These are phyloP conservation scores for Talaromyces sp. DNA, from an alignment of 2,329 filamentous ascomycete species.

Conservation along the genomic window DNA sequence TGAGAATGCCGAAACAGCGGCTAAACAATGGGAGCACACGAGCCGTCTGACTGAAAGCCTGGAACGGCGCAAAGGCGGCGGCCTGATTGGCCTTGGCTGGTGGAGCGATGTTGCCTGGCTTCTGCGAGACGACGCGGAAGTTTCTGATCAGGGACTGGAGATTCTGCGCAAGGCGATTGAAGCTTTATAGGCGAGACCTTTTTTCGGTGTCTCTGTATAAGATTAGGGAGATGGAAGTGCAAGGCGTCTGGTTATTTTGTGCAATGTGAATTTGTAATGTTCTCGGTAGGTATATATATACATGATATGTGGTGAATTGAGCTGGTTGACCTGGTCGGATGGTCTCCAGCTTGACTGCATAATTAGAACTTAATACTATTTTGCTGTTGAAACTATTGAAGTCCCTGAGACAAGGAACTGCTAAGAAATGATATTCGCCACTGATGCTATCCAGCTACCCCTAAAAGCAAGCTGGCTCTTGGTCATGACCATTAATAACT, in stretches of 20 bases:
- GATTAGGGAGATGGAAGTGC: neutral
- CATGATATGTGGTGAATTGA: neutral
- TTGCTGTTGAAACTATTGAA: neutral
- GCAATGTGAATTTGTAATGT: neutral
- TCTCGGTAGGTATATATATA: neutral
- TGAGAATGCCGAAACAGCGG: constrained; percentile 79
- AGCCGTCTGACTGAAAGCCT: constrained; percentile 82
- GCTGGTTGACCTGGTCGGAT: neutral
- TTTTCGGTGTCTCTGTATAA: neutral
- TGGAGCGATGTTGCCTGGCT: constrained; percentile 82
- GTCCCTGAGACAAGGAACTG: neutral
- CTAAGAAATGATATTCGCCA: neutral
- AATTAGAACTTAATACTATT: neutral
- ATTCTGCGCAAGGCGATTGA: constrained; percentile 55
- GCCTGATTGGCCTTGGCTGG: constrained; percentile 77
- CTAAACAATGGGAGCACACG: constrained; percentile 91
- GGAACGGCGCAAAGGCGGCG: constrained; percentile 71
- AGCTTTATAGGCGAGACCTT: constrained; percentile 17
- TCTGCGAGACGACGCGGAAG: constrained; percentile 49
- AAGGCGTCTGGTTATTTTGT: neutral
- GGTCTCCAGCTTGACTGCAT: neutral
- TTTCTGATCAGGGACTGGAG: constrained; percentile 49
- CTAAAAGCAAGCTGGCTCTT: neutral
- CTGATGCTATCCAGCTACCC: neutral
- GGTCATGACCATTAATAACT: neutral